Evolutionary conservation across 352 stramenopile species (phyloP), one percentile per base, ranked within the genome.

Genomic region (Salisapilia sapeloensis): DNA sequence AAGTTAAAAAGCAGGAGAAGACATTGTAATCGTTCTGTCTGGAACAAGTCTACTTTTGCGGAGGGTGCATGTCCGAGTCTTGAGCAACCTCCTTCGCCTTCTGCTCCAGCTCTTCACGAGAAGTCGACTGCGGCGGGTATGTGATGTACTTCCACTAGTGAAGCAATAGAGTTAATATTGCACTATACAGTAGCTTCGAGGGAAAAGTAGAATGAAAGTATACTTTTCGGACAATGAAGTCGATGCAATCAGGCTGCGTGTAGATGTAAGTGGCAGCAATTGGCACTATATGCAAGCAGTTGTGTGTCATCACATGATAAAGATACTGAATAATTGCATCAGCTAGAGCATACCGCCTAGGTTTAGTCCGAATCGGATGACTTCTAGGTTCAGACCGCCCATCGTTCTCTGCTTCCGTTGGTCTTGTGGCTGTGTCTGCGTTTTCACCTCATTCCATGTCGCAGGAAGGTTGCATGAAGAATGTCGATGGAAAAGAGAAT

Each of bases 191-290:
- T 21, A 24, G n/a, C n/a, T n/a, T n/a, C n/a, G n/a, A n/a, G n/a
- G n/a, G n/a, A 24, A 35, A 9, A 32, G 17, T 25, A 40, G 15
- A 21, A 34, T 16, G 4, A 40, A 11, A 13, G 34, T 55, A 25
- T 29, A 89, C 72, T 47, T 57, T 40, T 31, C 48, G 47, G 31
- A 90, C 57, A 36, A 86, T 86, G 36, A 38, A 76, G 47, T 77
- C 65, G 53, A 90, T 83, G 45, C 67, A 83, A 36, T 90, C 65
- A 12, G 75, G 75, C 44, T 90, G 70, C 33, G 74, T 69, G 59
- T 90, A 90, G 42, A 90, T 64, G 46, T 53, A 69, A 16, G 75
- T 90, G 20, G 69, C 61, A 25, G 84, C 43, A 10, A 90, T 44
- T 2, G 75, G 75, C 29, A 90, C 75, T 90, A 34, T 13, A 42